Evolutionary conservation across 257 asterid genomes (phyloP).

Genomic region (Eucommia ulmoides): DNA sequence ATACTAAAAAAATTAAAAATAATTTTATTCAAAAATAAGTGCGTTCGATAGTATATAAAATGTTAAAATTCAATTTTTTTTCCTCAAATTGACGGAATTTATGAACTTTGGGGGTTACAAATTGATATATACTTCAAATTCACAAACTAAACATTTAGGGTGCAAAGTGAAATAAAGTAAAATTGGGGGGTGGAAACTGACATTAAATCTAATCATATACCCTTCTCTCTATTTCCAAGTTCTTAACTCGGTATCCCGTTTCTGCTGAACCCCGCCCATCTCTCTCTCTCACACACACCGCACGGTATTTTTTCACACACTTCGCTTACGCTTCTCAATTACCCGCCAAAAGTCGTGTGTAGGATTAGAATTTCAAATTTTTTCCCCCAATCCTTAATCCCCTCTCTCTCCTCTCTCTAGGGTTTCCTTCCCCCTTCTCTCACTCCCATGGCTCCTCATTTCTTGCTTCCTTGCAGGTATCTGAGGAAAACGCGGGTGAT

Average conservation of each 20-base stretch:
- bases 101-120: no score
- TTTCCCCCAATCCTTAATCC: constrained; percentile 5
- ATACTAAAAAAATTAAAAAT: no score
- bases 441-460: constrained; percentile 34
- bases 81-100: not conserved
- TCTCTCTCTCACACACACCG: not conserved
- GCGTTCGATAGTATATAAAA: not conserved
- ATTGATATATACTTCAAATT: no score
- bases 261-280: not conserved
- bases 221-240: no score
- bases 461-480: constrained; percentile 46
- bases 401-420: constrained; percentile 21
- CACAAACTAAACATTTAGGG: no score
- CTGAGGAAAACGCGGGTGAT: constrained; percentile 1
- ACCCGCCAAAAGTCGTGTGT: constrained; percentile 70
- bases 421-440: constrained; percentile 28
- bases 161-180: no score
- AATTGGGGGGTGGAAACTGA: no score
- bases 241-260: no score
- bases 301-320: not conserved
- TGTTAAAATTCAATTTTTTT: no score
- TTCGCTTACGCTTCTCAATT: constrained; percentile 29
- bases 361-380: constrained; percentile 17
- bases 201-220: no score
- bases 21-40: no score